phyloP scores from a whole-genome alignment of 139 green algal species.

The Auxenochlorella pyrenoidosa region DNA sequence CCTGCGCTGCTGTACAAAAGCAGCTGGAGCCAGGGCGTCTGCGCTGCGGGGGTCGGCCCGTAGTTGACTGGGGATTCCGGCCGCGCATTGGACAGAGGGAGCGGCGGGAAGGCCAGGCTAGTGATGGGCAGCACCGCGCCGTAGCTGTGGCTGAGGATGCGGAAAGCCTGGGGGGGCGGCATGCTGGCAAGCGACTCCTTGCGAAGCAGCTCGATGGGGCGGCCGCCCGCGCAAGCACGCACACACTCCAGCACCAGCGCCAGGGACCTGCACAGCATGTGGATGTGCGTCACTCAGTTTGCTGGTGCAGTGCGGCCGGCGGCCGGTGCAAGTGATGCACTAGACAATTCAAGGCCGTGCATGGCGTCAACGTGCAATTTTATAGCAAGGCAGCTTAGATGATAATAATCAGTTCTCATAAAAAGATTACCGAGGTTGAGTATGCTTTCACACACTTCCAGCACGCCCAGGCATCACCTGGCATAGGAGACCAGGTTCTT shows the following conservation, averaged over 20 bases:
- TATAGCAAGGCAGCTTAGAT: too few relatives aligned
- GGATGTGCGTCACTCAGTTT: background rate
- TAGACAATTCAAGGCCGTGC: too few relatives aligned
- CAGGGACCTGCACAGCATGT: constrained; percentile 43
- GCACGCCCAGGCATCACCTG: background rate
- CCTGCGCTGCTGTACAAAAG: constrained; percentile 67
- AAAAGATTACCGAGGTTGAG: too few relatives aligned
- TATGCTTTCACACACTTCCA: too few relatives aligned
- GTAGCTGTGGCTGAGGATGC: constrained; percentile 83
- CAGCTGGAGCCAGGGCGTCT: constrained; percentile 83
- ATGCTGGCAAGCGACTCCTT: constrained; percentile 85
- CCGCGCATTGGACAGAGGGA: constrained; percentile 62
- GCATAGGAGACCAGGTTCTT: constrained; percentile 12
- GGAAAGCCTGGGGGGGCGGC: constrained; percentile 46
- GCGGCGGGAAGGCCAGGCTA: constrained; percentile 70
- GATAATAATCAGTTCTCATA: too few relatives aligned
- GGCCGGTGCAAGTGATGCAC: too few relatives aligned
- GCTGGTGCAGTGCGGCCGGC: background rate
- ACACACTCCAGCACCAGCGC: constrained; percentile 63
- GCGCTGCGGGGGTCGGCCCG: constrained; percentile 64
- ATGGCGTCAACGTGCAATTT: too few relatives aligned
- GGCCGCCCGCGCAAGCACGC: constrained; percentile 22
- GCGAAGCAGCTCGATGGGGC: constrained; percentile 83
- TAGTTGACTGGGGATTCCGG: constrained; percentile 64
- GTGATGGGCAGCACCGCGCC: constrained; percentile 76